Evolutionary conservation across 2,329 filamentous ascomycete species (phyloP), one percentile per base, ranked within the genome.

Genomic region (Alternaria metachromatica): DNA sequence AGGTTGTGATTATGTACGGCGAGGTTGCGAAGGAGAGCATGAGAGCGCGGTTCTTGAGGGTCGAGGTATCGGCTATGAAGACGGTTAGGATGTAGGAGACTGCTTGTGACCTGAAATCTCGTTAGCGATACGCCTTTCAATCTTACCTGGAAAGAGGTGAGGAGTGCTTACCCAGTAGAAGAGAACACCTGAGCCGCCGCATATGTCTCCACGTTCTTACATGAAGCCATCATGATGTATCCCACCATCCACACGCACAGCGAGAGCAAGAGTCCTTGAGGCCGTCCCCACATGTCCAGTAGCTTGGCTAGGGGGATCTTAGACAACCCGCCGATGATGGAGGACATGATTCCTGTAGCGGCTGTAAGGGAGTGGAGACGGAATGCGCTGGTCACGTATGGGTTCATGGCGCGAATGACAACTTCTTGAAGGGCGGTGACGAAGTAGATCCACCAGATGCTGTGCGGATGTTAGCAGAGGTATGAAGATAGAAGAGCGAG

Each of bases 41-140:
- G 46, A 92, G 81, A 2, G 86, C 87, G 75, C 90, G 84, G 68
- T 90, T 90, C 58, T 85, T 83, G 33, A 92, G 80, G 18, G 83
- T 84, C 1, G 89, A 88, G 1, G 88, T 90, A 68, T 92, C 90
- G 23, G 89, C 88, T 58, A 90, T 87, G 68, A 92, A 88, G 21
- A 92, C 85, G 61, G 85, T 85, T 11, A 91, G 80, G 30, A 85
- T 84, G 70, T 89, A 91, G 6, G 61, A 65, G 1, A 71, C 68
- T 51, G 18, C 12, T 50, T 50, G 48, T 15, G 48, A 50, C 10
- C 48, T 30, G 15, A 20, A 1, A 13, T 30, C 4, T 26, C 4
- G 25, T 50, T 28, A 50, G 26, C n/a, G 10, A 18, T 18, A 2
- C 0, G 0, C 9, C 1, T 41, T 41, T 0, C 37, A 2, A 41